phyloP scores from a whole-genome alignment of 495 filamentous ascomycete species.

The Echria macrotheca region DNA sequence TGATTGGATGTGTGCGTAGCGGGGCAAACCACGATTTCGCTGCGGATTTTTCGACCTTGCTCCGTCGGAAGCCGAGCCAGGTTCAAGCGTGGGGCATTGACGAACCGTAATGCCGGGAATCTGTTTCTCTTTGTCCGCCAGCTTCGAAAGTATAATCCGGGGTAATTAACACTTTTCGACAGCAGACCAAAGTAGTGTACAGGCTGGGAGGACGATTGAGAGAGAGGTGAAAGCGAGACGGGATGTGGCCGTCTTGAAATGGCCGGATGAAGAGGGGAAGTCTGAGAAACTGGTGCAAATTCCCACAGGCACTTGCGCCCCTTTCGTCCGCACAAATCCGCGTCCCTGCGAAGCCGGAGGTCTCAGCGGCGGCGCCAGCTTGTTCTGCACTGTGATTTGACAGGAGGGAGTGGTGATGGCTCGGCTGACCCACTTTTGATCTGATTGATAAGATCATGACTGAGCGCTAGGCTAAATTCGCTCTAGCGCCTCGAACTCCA shows the following conservation, averaged over 20 bases:
- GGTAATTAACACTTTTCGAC: too few species aligned
- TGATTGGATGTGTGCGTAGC: background rate
- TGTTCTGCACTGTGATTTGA: constrained; percentile 21
- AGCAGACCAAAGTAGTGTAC: too few species aligned
- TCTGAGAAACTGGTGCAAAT: background rate
- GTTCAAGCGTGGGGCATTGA: constrained; percentile 1
- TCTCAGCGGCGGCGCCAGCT: constrained; percentile 7
- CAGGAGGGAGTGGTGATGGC: constrained; percentile 15
- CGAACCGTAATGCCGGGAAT: too few species aligned
- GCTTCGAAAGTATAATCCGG: too few species aligned
- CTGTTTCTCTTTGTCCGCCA: too few species aligned
- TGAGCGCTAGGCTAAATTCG: constrained; percentile 4
- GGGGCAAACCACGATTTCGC: constrained; percentile 10
- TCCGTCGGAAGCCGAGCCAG: constrained; percentile 8
- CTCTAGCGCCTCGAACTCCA: background rate
- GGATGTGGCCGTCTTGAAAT: too few species aligned
- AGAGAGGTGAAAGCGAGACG: constrained; percentile 1
- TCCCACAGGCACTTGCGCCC: constrained; percentile 3
- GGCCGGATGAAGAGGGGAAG: too few species aligned
- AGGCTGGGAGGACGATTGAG: background rate
- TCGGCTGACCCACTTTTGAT: constrained; percentile 24
- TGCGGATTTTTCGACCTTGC: constrained; percentile 11
- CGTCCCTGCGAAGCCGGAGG: constrained; percentile 15
- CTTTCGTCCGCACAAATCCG: background rate
- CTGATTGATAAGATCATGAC: constrained; percentile 36